phyloP scores from a whole-genome alignment of 2,329 filamentous ascomycete species.

The Botrytis byssoidea region DNA sequence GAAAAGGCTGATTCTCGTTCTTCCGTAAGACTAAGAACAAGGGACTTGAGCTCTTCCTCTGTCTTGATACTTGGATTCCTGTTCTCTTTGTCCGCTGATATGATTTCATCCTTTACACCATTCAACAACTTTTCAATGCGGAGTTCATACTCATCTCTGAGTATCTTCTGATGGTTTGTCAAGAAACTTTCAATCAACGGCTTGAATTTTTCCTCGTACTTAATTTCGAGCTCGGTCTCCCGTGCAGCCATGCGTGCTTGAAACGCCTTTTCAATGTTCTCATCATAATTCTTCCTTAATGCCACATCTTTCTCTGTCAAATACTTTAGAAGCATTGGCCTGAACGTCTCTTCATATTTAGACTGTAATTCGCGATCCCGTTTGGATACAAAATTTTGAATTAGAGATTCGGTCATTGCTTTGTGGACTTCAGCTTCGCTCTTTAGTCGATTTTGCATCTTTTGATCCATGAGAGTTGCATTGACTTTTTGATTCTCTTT shows the following conservation, averaged over 20 bases:
- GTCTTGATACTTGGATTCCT: not conserved
- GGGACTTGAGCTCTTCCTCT: constrained; percentile 8
- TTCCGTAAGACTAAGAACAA: not conserved
- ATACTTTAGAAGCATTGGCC: constrained; percentile 3
- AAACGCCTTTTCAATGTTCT: not conserved
- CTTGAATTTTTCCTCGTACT: constrained; percentile 16
- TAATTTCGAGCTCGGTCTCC: constrained; percentile 15
- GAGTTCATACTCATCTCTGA: constrained; percentile 8
- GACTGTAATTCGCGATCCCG: constrained; percentile 6
- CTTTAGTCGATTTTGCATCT: not conserved
- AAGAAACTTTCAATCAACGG: constrained; percentile 12
- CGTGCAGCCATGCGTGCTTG: not conserved
- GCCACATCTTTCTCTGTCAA: constrained; percentile 1
- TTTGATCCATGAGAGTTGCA: not conserved
- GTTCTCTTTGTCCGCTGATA: not conserved
- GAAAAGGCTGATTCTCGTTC: not conserved
- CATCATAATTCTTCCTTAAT: constrained; percentile 8
- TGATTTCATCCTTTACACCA: not conserved
- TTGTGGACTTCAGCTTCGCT: not conserved
- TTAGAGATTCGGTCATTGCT: not conserved
- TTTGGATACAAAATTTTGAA: constrained; percentile 1
- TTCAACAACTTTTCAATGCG: constrained; percentile 2
- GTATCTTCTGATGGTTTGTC: constrained; percentile 4
- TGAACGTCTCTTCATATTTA: constrained; percentile 20
- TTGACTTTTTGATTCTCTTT: not conserved